Conservation (phyloP, 2,329 filamentous ascomycete genomes). For the Aspergillus unguis region DNA sequence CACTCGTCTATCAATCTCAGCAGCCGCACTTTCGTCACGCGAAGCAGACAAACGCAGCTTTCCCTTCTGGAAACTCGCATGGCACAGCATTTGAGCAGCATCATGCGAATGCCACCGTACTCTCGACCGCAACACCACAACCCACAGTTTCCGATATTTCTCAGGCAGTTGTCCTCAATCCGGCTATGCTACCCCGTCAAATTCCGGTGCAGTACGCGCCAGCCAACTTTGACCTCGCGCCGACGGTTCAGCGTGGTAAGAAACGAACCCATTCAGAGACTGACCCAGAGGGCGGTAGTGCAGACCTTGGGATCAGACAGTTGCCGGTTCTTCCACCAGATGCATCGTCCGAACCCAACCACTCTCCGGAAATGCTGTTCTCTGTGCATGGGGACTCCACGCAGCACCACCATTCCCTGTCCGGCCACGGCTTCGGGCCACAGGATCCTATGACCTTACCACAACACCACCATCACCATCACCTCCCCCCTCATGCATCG, state of each 20-base stretch:
- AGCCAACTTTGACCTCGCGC: constrained; percentile 31
- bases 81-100: constrained; percentile 36
- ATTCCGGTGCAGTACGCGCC: constrained; percentile 35
- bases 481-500: constrained; percentile 69
- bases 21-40: constrained; percentile 39
- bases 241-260: constrained; percentile 29
- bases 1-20: constrained; percentile 60
- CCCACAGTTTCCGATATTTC: constrained; percentile 31
- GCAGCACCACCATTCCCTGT: constrained; percentile 29
- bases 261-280: constrained; percentile 36
- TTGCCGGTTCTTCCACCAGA: constrained; percentile 34
- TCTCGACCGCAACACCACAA: constrained; percentile 32
- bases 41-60: constrained; percentile 32
- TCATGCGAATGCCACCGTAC: constrained; percentile 38
- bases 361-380: constrained; percentile 36
- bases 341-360: constrained; percentile 27
- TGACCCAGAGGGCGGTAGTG: constrained; percentile 24
- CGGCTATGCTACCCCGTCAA: constrained; percentile 34
- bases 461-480: constrained; percentile 75
- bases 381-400: constrained; percentile 31
- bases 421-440: constrained; percentile 35
- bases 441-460: constrained; percentile 44
- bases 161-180: constrained; percentile 30
- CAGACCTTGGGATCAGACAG: constrained; percentile 25
- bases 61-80: constrained; percentile 31